These are phyloP conservation scores for Huntiella savannae DNA, from an alignment of 2,329 filamentous ascomycete genomes.

Conservation along the genomic window DNA sequence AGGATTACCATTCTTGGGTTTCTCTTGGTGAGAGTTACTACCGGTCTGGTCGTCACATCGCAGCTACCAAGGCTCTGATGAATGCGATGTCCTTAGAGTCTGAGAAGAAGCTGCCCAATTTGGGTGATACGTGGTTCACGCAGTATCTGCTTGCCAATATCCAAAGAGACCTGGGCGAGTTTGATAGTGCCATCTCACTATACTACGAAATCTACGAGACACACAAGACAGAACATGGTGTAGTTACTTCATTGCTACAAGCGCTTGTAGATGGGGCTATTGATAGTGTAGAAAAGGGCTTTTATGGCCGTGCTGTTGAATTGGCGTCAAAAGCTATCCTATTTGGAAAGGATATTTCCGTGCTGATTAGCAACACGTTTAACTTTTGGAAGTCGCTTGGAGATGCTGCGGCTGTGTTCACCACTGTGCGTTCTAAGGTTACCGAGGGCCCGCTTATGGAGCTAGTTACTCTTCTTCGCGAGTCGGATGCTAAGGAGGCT, in stretches of 20 bases:
- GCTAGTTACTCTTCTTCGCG: constrained; percentile 39
- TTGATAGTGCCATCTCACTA: constrained; percentile 58
- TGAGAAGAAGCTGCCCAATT: constrained; percentile 24
- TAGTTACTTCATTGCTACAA: constrained; percentile 72
- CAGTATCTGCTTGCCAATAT: constrained; percentile 95
- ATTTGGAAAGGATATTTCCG: constrained; percentile 43
- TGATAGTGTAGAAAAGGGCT: constrained; percentile 57
- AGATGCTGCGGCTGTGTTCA: constrained; percentile 74
- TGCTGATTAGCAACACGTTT: constrained; percentile 50
- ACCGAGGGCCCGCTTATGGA: constrained; percentile 43
- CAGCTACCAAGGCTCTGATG: constrained; percentile 78
- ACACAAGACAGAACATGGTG: constrained; percentile 61
- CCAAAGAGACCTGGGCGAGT: constrained; percentile 78
- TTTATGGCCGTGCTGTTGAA: constrained; percentile 66
- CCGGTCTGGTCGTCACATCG: constrained; percentile 79
- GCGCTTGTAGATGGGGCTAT: constrained; percentile 69
- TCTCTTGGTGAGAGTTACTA: constrained; percentile 96
- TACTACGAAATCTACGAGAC: constrained; percentile 55
- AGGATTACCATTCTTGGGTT: constrained; percentile 90
- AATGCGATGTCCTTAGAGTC: constrained; percentile 63
- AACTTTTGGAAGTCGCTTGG: constrained; percentile 91
- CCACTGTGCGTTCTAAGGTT: constrained; percentile 45
- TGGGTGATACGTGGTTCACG: constrained; percentile 74
- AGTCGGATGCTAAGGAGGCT: constrained; percentile 30
- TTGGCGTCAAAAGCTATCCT: constrained; percentile 50